phyloP scores from a whole-genome alignment of 2,329 filamentous ascomycete species.

The Trichothecium sympodiale region DNA sequence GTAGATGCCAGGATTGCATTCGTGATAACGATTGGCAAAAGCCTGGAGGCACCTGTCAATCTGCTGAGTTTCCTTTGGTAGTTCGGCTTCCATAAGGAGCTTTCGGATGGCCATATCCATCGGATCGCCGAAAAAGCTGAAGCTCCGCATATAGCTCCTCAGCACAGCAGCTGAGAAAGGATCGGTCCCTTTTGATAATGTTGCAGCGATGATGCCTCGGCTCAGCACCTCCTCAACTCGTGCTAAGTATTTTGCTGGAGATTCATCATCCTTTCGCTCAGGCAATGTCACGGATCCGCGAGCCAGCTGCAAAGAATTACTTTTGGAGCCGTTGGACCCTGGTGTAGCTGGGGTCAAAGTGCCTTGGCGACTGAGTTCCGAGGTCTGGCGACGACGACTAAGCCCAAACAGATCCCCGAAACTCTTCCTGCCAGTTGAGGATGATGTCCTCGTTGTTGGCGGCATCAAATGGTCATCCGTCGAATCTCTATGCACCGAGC shows the following conservation, averaged over 20 bases:
- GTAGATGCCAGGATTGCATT: slow-evolving; percentile 97
- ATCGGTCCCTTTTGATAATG: slow-evolving; percentile 78
- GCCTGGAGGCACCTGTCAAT: slow-evolving; percentile 90
- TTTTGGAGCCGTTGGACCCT: slow-evolving; percentile 60
- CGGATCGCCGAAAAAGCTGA: slow-evolving; percentile 90
- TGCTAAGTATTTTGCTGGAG: slow-evolving; percentile 77
- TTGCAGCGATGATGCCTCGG: slow-evolving; percentile 72
- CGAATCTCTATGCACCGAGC: slow-evolving; percentile 64
- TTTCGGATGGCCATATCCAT: slow-evolving; percentile 98
- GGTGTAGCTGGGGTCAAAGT: slow-evolving; percentile 61
- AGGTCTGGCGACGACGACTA: slow-evolving; percentile 68
- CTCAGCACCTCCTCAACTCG: slow-evolving; percentile 72
- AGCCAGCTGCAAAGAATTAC: slow-evolving; percentile 69
- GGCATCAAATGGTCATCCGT: slow-evolving; percentile 60
- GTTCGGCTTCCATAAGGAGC: slow-evolving; percentile 87
- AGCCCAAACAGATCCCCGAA: slow-evolving; percentile 82
- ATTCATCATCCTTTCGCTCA: slow-evolving; percentile 75
- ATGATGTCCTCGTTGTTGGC: slow-evolving; percentile 64
- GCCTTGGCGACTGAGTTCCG: slow-evolving; percentile 60
- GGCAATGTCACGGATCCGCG: slow-evolving; percentile 64
- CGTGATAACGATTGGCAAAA: slow-evolving; percentile 93
- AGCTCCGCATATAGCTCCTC: slow-evolving; percentile 89
- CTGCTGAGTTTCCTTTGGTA: slow-evolving; percentile 95
- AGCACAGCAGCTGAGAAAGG: slow-evolving; percentile 73
- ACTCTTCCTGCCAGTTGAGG: slow-evolving; percentile 84